These are phyloP conservation scores for Exidia glandulosa DNA, from an alignment of 768 basidiomycete species.

Conservation along the genomic window DNA sequence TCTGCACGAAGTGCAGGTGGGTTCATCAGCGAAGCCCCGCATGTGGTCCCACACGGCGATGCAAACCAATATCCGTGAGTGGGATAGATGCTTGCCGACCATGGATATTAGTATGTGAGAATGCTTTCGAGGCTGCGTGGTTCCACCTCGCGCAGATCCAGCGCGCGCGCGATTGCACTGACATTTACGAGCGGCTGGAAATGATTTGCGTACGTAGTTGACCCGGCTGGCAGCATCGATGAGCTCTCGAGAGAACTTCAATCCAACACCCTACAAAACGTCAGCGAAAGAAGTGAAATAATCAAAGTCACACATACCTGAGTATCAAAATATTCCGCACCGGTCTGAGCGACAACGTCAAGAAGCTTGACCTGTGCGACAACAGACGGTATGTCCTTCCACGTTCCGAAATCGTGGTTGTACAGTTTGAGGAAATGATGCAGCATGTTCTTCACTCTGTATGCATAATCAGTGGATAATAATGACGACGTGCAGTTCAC, in stretches of 20 bases:
- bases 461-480: not conserved
- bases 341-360: constrained; percentile 35
- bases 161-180: too few species aligned
- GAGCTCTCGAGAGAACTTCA: constrained; percentile 56
- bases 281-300: too few species aligned
- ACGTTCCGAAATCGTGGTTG: constrained; percentile 39
- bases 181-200: too few species aligned
- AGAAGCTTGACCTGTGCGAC: constrained; percentile 25
- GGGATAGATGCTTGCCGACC: constrained; percentile 24
- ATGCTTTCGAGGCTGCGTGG: too few species aligned
- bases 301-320: too few species aligned
- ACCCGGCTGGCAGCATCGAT: constrained; percentile 73
- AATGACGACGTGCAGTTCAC: not conserved
- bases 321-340: constrained; percentile 42
- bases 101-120: too few species aligned
- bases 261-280: constrained; percentile 47
- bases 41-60: not conserved
- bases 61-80: not conserved
- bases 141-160: too few species aligned
- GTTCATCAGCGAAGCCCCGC: too few species aligned
- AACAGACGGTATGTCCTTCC: constrained; percentile 50
- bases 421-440: constrained; percentile 48
- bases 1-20: too few species aligned
- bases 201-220: constrained; percentile 69
- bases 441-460: constrained; percentile 47